A percentile compares a stretch with the other conserved stretches of the same genome.
Conservation (phyloP, 1,139 yeast species). For the Blastobotrys serpentis region DNA sequence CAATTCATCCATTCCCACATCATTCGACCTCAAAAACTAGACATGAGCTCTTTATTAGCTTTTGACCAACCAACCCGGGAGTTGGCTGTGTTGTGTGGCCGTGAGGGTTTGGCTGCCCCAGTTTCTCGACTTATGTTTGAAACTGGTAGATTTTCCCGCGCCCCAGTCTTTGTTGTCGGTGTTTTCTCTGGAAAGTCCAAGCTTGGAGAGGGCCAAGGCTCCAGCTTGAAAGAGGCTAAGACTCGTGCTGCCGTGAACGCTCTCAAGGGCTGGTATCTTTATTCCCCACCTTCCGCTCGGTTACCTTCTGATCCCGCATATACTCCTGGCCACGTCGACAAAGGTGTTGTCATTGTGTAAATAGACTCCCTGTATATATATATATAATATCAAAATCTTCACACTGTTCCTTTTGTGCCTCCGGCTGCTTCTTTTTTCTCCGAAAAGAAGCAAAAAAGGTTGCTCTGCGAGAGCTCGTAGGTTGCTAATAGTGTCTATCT, state of each 20-base stretch:
- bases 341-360: conserved; percentile 37
- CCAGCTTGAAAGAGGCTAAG: conserved; percentile 89
- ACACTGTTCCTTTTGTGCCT: too few relatives aligned
- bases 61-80: conserved; percentile 87
- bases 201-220: conserved; percentile 93
- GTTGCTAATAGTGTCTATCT: too few relatives aligned
- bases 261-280: conserved; percentile 86
- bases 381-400: not conserved
- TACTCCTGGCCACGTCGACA: conserved; percentile 31
- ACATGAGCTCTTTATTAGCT: conserved; percentile 68
- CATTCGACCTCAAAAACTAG: conserved; percentile 68
- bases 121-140: conserved; percentile 84
- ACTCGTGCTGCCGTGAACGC: conserved; percentile 91
- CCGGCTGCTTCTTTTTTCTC: too few relatives aligned
- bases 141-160: conserved; percentile 81
- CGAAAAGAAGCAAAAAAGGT: too few relatives aligned
- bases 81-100: conserved; percentile 70
- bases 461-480: too few relatives aligned
- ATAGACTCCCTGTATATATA: not conserved
- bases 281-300: conserved; percentile 65
- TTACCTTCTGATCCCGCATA: conserved; percentile 56
- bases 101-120: conserved; percentile 75
- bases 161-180: conserved; percentile 89
- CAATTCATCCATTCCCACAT: conserved; percentile 69
- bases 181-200: conserved; percentile 81